These are phyloP conservation scores for Myxozyma vanderwaltii DNA, from an alignment of 805 yeast species.

Conservation along the genomic window DNA sequence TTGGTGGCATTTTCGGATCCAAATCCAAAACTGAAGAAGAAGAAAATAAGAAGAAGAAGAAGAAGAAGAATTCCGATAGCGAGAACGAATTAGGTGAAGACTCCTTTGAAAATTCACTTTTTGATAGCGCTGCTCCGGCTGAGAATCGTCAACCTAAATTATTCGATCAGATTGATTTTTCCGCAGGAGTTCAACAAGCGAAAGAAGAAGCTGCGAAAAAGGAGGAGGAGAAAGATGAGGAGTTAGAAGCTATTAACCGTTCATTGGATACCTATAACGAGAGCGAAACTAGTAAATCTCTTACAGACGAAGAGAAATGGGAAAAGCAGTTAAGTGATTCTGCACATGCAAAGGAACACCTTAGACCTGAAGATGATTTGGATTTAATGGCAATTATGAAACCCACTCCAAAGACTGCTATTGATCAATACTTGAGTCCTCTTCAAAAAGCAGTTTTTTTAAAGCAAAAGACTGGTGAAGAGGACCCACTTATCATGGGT, in stretches of 20 bases:
- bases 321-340: not conserved
- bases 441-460: conserved; percentile 29
- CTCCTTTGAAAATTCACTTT: conserved; percentile 8
- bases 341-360: not conserved
- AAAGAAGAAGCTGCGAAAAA: not conserved
- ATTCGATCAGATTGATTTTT: conserved; percentile 15
- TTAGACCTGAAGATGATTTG: conserved; percentile 24
- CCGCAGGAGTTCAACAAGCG: conserved; percentile 3
- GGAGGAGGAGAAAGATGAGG: conserved; percentile 15
- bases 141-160: conserved; percentile 11
- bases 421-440: conserved; percentile 23
- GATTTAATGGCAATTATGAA: conserved; percentile 20
- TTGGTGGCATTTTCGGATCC: conserved; percentile 1
- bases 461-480: conserved; percentile 22
- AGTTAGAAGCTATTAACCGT: conserved; percentile 7
- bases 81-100: no score
- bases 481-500: conserved; percentile 41
- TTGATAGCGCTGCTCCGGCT: conserved; percentile 21
- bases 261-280: conserved; percentile 10
- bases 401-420: conserved; percentile 21
- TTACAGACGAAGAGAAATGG: conserved; percentile 2
- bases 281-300: not conserved
- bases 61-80: conserved; percentile 7
- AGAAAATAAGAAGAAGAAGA: not conserved
- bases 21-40: not conserved